Evolutionary conservation across 108 stramenopile genomes (phyloP).

Genomic region (Seminavis robusta): DNA sequence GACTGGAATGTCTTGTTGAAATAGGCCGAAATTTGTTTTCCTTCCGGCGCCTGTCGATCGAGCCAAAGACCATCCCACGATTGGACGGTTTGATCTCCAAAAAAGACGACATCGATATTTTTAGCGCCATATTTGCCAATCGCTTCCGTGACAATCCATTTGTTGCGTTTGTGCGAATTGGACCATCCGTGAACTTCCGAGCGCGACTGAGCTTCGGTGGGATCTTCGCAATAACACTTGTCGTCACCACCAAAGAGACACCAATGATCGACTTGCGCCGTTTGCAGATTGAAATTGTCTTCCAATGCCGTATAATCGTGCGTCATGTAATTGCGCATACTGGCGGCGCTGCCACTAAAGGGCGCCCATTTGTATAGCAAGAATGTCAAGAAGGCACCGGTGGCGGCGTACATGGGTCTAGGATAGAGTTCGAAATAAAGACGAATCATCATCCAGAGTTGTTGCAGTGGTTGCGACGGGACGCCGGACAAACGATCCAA

Average conservation of each 20-base stretch:
- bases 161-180: slow-evolving; percentile 42
- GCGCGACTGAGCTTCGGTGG: slow-evolving; percentile 34
- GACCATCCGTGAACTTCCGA: slow-evolving; percentile 31
- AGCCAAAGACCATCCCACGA: slow-evolving; percentile 42
- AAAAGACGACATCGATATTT: slow-evolving; percentile 62
- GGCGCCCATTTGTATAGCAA: too few relatives aligned
- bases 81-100: slow-evolving; percentile 67
- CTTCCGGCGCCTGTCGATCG: slow-evolving; percentile 9
- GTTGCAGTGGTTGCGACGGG: too few relatives aligned
- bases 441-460: too few relatives aligned
- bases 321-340: slow-evolving; percentile 3
- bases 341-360: too few relatives aligned
- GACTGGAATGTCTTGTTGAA: slow-evolving; percentile 50
- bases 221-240: slow-evolving; percentile 54
- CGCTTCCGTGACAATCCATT: slow-evolving; percentile 28
- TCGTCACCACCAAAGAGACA: slow-evolving; percentile 52
- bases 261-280: slow-evolving; percentile 67
- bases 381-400: too few relatives aligned
- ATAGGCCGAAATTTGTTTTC: slow-evolving; percentile 15
- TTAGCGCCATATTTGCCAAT: too few relatives aligned
- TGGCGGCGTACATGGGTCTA: too few relatives aligned
- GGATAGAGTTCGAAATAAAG: too few relatives aligned
- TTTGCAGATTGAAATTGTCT: slow-evolving; percentile 46
- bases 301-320: slow-evolving; percentile 47
- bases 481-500: too few relatives aligned